Evolutionary conservation across 441 rosid species (phyloP).

Genomic region (Mallotus repandus): DNA sequence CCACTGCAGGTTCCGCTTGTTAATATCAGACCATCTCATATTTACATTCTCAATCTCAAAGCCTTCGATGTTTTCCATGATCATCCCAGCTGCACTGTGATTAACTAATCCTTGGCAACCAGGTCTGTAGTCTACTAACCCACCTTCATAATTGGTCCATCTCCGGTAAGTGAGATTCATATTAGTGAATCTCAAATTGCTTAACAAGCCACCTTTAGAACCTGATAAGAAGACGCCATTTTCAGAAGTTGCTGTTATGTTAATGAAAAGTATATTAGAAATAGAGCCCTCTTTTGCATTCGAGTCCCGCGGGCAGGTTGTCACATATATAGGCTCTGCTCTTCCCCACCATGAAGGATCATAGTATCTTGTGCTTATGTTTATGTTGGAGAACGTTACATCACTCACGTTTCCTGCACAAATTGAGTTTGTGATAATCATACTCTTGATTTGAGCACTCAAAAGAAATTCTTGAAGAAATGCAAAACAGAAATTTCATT

Average conservation of each 20-base stretch:
- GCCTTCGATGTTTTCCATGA: constrained; percentile 83
- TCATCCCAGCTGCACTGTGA: constrained; percentile 73
- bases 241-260: constrained; percentile 67
- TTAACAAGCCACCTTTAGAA: constrained; percentile 54
- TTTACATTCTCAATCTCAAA: constrained; percentile 66
- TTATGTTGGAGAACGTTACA: constrained; percentile 77
- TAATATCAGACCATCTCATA: constrained; percentile 57
- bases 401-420: constrained; percentile 76
- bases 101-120: constrained; percentile 79
- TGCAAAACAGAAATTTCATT: background rate
- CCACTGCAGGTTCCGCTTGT: constrained; percentile 38
- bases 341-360: constrained; percentile 95
- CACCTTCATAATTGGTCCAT: constrained; percentile 62
- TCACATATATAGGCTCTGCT: constrained; percentile 86
- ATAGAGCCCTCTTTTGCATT: constrained; percentile 53
- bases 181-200: constrained; percentile 62
- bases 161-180: constrained; percentile 60
- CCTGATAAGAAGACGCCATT: constrained; percentile 86
- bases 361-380: constrained; percentile 78
- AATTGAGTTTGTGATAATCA: background rate
- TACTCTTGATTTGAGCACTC: background rate
- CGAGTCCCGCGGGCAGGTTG: constrained; percentile 60
- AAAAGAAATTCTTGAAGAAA: background rate
- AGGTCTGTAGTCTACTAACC: constrained; percentile 78
- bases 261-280: constrained; percentile 58